phyloP scores from a whole-genome alignment of 805 yeast genomes.

The Saccharomycopsis capsularis region DNA sequence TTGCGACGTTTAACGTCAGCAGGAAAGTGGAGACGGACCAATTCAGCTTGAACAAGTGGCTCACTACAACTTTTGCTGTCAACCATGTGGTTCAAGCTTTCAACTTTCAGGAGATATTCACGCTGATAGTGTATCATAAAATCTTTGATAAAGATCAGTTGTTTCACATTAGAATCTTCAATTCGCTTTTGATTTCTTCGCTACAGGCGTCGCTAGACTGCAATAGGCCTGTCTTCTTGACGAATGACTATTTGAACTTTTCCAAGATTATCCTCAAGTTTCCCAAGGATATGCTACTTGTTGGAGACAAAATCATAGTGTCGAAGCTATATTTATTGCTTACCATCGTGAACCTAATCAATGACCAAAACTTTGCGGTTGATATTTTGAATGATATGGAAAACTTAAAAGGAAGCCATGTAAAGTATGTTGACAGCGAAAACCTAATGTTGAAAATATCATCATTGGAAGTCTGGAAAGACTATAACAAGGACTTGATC shows the following conservation, averaged over 20 bases:
- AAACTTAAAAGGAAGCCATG: conserved; percentile 25
- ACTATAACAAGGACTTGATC: conserved; percentile 39
- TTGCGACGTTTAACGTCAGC: conserved; percentile 47
- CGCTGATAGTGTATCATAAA: conserved; percentile 29
- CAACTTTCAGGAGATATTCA: conserved; percentile 37
- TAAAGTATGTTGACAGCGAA: conserved; percentile 24
- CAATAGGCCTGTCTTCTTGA: conserved; percentile 39
- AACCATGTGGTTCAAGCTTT: conserved; percentile 42
- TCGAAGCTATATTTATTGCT: conserved; percentile 40
- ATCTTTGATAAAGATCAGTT: conserved; percentile 35
- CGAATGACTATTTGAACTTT: conserved; percentile 34
- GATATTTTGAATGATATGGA: conserved; percentile 28
- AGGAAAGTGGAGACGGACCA: conserved; percentile 41
- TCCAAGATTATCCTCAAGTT: conserved; percentile 39
- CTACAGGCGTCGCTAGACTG: conserved; percentile 44
- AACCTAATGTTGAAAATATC: conserved; percentile 25
- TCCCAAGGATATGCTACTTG: conserved; percentile 31
- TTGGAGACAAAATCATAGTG: conserved; percentile 49
- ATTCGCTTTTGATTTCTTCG: conserved; percentile 45
- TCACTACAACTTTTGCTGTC: conserved; percentile 45
- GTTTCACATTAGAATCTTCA: conserved; percentile 48
- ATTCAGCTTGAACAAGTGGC: conserved; percentile 45
- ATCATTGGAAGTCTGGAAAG: conserved; percentile 40
- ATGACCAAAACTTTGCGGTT: conserved; percentile 23
- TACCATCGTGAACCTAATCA: conserved; percentile 25